Conservation (phyloP, 371 early-diverging fungal species). For the Coemansia sp. region DNA sequence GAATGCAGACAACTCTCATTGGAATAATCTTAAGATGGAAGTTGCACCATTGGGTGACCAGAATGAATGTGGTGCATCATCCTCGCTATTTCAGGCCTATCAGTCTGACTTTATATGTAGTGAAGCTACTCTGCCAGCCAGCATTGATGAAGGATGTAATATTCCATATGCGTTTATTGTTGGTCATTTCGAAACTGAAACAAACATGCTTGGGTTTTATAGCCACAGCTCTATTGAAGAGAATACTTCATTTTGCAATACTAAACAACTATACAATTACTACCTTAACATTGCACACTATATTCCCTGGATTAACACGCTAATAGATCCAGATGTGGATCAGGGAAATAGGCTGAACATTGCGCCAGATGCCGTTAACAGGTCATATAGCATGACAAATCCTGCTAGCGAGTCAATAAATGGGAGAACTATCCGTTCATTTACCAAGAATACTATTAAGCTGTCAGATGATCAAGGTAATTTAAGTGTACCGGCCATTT, state of each 20-base stretch:
- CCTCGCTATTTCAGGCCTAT: constrained; percentile 3
- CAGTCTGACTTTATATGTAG: constrained; percentile 1
- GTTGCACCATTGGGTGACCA: neutral
- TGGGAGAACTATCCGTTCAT: neutral
- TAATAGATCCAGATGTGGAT: neutral
- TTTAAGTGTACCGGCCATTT: too few relatives aligned
- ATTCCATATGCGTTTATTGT: constrained; percentile 9
- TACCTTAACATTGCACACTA: constrained; percentile 5
- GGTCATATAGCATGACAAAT: neutral
- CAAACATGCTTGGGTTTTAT: constrained; percentile 7
- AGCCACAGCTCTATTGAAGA: constrained; percentile 10
- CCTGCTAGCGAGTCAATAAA: neutral
- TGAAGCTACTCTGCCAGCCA: neutral
- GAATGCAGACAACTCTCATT: neutral
- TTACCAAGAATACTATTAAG: neutral
- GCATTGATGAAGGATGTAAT: neutral
- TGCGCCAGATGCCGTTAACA: neutral
- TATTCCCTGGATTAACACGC: constrained; percentile 6
- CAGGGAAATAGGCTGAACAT: neutral
- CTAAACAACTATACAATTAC: neutral
- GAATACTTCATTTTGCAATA: neutral
- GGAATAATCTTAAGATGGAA: neutral
- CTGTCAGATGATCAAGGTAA: too few relatives aligned
- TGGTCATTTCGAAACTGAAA: neutral
- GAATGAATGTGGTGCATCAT: neutral